A percentile compares a stretch with the other conserved stretches of the same genome.
Conservation (phyloP, 2,329 filamentous ascomycete genomes). For the Cladosporium phlei region DNA sequence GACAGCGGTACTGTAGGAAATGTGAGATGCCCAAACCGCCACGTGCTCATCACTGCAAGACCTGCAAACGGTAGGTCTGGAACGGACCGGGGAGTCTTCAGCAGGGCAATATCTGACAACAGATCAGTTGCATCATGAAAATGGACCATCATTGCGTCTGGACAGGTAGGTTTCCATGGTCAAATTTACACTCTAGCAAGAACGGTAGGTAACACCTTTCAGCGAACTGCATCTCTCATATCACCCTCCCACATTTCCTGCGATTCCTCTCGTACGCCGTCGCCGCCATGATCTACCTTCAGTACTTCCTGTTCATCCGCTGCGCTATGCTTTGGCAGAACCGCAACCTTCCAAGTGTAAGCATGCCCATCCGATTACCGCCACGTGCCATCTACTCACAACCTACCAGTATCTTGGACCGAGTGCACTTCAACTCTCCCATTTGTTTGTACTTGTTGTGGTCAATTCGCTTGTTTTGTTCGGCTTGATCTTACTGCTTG, state of each 20-base stretch:
- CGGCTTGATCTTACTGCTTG: conserved; percentile 60
- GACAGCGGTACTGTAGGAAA: conserved; percentile 66
- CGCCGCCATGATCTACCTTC: conserved; percentile 57
- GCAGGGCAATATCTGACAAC: background rate
- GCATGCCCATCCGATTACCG: conserved; percentile 21
- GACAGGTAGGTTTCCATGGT: conserved; percentile 48
- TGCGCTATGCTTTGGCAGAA: conserved; percentile 58
- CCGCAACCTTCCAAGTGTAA: conserved; percentile 61
- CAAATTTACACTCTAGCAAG: background rate
- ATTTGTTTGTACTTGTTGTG: conserved; percentile 58
- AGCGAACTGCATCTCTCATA: conserved; percentile 73
- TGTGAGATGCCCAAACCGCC: conserved; percentile 71
- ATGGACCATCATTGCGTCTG: conserved; percentile 89
- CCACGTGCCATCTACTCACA: background rate
- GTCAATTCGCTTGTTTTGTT: conserved; percentile 57
- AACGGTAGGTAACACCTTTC: conserved; percentile 29
- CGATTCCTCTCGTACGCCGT: conserved; percentile 72
- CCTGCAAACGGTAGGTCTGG: conserved; percentile 57
- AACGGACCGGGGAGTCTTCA: background rate
- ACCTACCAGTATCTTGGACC: conserved; percentile 63
- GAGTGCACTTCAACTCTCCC: conserved; percentile 52
- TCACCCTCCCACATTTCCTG: conserved; percentile 75
- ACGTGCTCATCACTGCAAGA: conserved; percentile 75
- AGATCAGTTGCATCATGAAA: conserved; percentile 55
- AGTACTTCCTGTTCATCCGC: conserved; percentile 57